A percentile compares a stretch with the other conserved stretches of the same genome.
Evolutionary conservation across 2,329 filamentous ascomycete genomes (phyloP).

Genomic region (Orbilia brochopaga): DNA sequence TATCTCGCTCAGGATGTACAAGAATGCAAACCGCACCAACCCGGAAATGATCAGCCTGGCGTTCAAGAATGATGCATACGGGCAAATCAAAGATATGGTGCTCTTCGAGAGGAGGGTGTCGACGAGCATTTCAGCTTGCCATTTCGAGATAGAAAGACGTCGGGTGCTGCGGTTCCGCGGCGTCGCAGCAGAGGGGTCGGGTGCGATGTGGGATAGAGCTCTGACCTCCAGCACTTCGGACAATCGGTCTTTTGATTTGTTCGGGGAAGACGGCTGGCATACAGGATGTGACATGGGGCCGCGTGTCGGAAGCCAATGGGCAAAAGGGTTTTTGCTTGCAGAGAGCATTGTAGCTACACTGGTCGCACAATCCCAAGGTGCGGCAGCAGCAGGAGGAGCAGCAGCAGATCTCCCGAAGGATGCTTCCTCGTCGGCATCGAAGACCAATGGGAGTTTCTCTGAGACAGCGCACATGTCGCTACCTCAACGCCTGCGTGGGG

Average conservation of each 20-base stretch:
- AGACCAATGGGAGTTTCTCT: constrained; percentile 12
- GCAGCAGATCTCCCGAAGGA: constrained; percentile 23
- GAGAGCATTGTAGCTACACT: constrained; percentile 38
- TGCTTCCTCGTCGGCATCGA: constrained; percentile 20
- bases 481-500: constrained; percentile 30
- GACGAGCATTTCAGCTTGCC: constrained; percentile 53
- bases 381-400: not conserved
- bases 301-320: constrained; percentile 38
- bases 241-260: constrained; percentile 48
- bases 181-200: constrained; percentile 14
- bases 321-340: constrained; percentile 35
- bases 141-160: constrained; percentile 54
- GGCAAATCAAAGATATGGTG: constrained; percentile 55
- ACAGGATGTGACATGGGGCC: constrained; percentile 43
- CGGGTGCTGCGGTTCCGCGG: constrained; percentile 52
- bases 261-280: constrained; percentile 50
- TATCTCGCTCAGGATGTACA: constrained; percentile 52
- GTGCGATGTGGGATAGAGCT: constrained; percentile 41
- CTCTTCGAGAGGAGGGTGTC: constrained; percentile 53
- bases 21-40: constrained; percentile 52
- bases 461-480: constrained; percentile 25
- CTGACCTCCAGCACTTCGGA: constrained; percentile 26
- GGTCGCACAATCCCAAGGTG: constrained; percentile 42
- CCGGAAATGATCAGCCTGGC: constrained; percentile 55
- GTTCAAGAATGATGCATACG: constrained; percentile 53